Conservation (phyloP, 495 filamentous ascomycete genomes). For the Daldinia decipiens region DNA sequence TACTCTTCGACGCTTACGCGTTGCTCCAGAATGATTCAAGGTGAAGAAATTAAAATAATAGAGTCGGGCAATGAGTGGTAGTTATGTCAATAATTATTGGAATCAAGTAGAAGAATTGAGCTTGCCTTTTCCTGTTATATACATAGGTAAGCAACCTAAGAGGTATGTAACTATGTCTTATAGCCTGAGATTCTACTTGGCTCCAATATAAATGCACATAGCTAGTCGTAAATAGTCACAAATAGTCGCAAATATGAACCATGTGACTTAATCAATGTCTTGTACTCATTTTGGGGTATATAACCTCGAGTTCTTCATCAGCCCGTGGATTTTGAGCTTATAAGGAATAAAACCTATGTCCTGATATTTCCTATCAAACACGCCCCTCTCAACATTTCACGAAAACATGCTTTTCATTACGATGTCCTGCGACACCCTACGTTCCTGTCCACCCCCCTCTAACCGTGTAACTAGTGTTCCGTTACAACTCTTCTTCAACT, state of each 20-base stretch:
- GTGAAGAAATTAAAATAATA: neutral
- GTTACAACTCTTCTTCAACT: neutral
- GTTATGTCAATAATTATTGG: too few relatives aligned
- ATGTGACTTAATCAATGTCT: conserved; percentile 1
- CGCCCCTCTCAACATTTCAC: conserved; percentile 9
- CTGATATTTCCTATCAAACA: conserved; percentile 5
- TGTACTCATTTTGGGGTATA: conserved; percentile 22
- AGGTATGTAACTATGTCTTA: too few relatives aligned
- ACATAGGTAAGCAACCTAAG: too few relatives aligned
- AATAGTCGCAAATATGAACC: conserved; percentile 1
- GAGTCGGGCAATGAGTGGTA: too few relatives aligned
- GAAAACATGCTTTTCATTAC: conserved; percentile 7
- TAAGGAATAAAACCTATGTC: conserved; percentile 4
- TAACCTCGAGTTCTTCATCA: neutral
- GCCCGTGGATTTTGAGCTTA: neutral
- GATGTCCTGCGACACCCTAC: conserved; percentile 2
- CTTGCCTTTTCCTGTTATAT: too few relatives aligned
- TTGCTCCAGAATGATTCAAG: neutral
- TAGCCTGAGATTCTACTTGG: neutral
- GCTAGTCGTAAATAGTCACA: neutral
- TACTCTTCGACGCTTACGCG: neutral
- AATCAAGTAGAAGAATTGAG: too few relatives aligned
- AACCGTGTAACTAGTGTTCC: neutral
- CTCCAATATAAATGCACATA: neutral
- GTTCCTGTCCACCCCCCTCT: neutral